Conservation (phyloP, 768 basidiomycete genomes). For the Hemileccinum rubropunctum region DNA sequence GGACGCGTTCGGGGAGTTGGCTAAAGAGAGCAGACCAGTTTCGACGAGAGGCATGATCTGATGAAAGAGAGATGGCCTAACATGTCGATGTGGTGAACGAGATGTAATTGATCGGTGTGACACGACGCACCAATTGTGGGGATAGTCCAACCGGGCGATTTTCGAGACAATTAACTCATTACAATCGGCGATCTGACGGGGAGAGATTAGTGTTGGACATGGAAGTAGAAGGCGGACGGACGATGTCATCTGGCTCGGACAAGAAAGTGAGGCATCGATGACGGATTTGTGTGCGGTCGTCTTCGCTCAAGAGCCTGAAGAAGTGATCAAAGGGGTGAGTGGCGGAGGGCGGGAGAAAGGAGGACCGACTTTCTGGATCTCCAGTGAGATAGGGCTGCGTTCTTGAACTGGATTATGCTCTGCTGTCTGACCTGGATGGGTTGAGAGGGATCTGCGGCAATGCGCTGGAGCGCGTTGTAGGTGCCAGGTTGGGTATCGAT, state of each 20-base stretch:
- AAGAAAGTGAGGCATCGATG: constrained; percentile 62
- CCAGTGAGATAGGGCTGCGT: constrained; percentile 73
- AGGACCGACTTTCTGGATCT: constrained; percentile 63
- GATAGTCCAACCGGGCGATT: constrained; percentile 77
- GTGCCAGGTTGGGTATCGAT: constrained; percentile 63
- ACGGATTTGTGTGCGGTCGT: constrained; percentile 66
- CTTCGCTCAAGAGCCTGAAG: constrained; percentile 62
- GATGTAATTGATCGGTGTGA: background rate
- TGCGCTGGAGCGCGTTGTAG: constrained; percentile 68
- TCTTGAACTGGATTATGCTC: constrained; percentile 89
- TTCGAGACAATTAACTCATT: constrained; percentile 74
- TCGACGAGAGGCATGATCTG: constrained; percentile 57
- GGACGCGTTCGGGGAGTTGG: constrained; percentile 40
- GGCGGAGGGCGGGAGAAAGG: background rate
- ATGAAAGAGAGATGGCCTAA: constrained; percentile 26
- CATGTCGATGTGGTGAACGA: background rate
- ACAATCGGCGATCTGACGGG: constrained; percentile 62
- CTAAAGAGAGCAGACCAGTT: constrained; percentile 48
- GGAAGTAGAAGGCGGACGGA: constrained; percentile 37
- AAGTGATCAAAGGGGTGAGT: constrained; percentile 11
- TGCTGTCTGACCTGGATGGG: constrained; percentile 71
- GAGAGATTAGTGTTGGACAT: constrained; percentile 1
- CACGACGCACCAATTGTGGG: constrained; percentile 58
- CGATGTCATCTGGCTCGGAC: constrained; percentile 72
- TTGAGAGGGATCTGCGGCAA: constrained; percentile 59